Evolutionary conservation across 306 rosid species (phyloP), one percentile per base, ranked within the genome.

Genomic region (Gastrolobium villosum): DNA sequence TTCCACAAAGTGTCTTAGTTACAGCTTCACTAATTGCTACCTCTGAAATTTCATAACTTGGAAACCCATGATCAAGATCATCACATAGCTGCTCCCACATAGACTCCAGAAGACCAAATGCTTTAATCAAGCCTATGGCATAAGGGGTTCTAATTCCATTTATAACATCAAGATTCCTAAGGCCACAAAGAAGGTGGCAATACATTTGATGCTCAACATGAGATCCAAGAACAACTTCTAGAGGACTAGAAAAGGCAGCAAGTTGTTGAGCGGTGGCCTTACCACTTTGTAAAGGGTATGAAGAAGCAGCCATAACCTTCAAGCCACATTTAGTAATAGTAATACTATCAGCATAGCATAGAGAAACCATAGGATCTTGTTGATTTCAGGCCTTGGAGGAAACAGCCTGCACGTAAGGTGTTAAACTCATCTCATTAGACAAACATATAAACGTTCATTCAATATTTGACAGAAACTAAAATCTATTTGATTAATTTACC

Each of bases 21-120:
- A 83, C 87, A 13, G 86, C 69, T 50, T 70, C 52, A 60, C 83
- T 83, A 81, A 80, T 82, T 6, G 67, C 68, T 65, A 46, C 46
- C 61, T 88, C 84, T 35, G 72, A 77, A 74, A 83, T 65, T 69
- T 82, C 89, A 49, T 37, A 59, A 77, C 60, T 77, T 26, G n/a
- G 81, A 20, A 85, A 65, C 26, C 90, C 90, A 34, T 57, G 34
- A 65, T 84, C 75, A 50, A 87, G 85, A 76, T 87, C 85, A 41
- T 57, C 66, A 3, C 87, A 85, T 0, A 88, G 75, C 80, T 83
- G 87, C 80, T 80, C 79, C 91, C 89, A 88, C 75, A 74, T 85
- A 31, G 84, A 75, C 72, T 85, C 76, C 89, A n/a, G n/a, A n/a
- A n/a, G n/a, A n/a, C n/a, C n/a, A n/a, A n/a, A n/a, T n/a, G n/a